These are phyloP conservation scores for Arbutus unedo DNA, from an alignment of 148 eudicot species.

Conservation along the genomic window DNA sequence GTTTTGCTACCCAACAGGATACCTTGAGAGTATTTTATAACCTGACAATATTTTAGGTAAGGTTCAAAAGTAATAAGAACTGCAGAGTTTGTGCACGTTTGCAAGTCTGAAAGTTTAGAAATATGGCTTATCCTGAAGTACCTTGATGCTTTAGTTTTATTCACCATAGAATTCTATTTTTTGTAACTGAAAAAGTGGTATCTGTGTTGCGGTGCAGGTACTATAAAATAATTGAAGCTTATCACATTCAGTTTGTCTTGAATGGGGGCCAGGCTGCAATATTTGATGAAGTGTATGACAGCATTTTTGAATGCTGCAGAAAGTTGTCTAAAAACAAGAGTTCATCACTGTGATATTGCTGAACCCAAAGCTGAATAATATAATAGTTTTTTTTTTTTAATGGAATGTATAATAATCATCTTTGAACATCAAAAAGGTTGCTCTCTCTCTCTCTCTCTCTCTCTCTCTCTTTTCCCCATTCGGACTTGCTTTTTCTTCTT, in stretches of 20 bases:
- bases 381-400: not conserved
- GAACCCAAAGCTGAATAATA: not conserved
- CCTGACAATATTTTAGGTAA: not conserved
- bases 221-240: constrained; percentile 81
- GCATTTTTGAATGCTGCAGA: constrained; percentile 86
- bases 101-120: not conserved
- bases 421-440: not conserved
- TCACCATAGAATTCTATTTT: not conserved
- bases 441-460: no score
- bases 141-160: not conserved
- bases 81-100: not conserved
- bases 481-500: no score
- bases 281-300: constrained; percentile 78
- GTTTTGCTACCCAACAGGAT: not conserved
- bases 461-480: no score
- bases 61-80: not conserved
- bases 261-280: constrained; percentile 82
- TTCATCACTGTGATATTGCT: not conserved
- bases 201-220: constrained; percentile 52
- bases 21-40: not conserved
- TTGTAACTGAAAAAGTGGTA: not conserved
- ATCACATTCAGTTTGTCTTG: constrained; percentile 74
- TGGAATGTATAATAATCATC: not conserved
- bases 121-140: not conserved
- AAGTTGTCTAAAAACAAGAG: constrained; percentile 24